Evolutionary conservation across 192 early-diverging fungal genomes (phyloP), one percentile per base, ranked within the genome.

Genomic region (Coemansia sp.): DNA sequence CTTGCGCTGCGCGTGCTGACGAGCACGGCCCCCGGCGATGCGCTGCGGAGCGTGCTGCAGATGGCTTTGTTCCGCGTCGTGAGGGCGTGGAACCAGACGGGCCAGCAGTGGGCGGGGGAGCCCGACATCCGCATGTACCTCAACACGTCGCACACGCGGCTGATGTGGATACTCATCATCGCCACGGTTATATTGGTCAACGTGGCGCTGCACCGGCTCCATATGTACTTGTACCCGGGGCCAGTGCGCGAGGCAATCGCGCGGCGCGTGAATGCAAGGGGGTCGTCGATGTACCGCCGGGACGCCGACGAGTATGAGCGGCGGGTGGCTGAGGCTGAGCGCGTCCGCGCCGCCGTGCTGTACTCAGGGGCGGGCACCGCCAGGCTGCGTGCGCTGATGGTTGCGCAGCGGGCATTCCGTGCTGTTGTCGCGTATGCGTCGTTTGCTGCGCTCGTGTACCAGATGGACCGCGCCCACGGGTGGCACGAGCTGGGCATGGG

Each of bases 11-110:
- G 76, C 4, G 4, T 73, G 39, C 29, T 67, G 1, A 72, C 77
- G 16, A 60, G 62, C 66, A 16, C 45, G 21, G 33, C 51, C 14
- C 8, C 31, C 8, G 45, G 67, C 34, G 62, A 14, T 31, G 56
- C 33, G 5, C 11, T 39, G 63, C 59, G 70, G 3, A 41, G 68
- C 14, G 57, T 73, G 37, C 31, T 46, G 35, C 83, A 85, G 56
- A 74, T 81, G 79, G 69, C 35, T 2, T 48, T 75, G 42, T 81
- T 81, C 69, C 69, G 83, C 17, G 33, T 69, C 10, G 67, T 75
- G 10, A 67, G 76, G 48, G 73, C 73, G 17, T 81, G 79, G 79
- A 85, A 82, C 48, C 73, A 78, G 46, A 81, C 84, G 10, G 84
- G 84, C 17, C 79, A 78, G 66, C 64, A 73, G 33, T 76, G 75